Percentiles rank a stretch among this genome's conserved stretches.
Evolutionary conservation across 768 basidiomycete species (phyloP).

Genomic region (Boletus subcaerulescens): DNA sequence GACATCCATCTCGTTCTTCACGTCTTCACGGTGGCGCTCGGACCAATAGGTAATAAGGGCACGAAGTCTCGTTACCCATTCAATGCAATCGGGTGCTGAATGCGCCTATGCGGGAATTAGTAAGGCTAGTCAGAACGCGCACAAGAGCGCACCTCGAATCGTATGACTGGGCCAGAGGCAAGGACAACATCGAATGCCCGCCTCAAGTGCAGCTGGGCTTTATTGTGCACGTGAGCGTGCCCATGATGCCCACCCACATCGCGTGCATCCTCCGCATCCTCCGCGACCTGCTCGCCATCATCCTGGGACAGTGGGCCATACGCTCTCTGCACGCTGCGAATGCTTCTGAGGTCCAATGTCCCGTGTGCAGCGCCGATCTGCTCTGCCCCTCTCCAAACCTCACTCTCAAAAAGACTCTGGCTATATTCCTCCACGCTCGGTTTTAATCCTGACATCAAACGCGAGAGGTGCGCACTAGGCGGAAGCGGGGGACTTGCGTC

Average conservation of each 20-base stretch:
- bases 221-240: constrained; percentile 42
- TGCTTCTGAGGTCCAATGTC: constrained; percentile 68
- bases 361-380: constrained; percentile 67
- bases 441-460: constrained; percentile 29
- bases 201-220: constrained; percentile 47
- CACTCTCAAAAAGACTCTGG: constrained; percentile 42
- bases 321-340: constrained; percentile 61
- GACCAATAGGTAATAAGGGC: constrained; percentile 78
- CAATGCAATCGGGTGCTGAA: constrained; percentile 62
- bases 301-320: constrained; percentile 31
- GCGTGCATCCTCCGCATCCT: constrained; percentile 47
- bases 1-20: constrained; percentile 77
- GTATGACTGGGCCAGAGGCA: constrained; percentile 60
- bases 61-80: constrained; percentile 82
- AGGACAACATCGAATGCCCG: constrained; percentile 79
- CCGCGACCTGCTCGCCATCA: constrained; percentile 19
- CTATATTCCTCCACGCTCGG: constrained; percentile 27
- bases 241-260: constrained; percentile 67
- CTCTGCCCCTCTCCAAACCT: constrained; percentile 58
- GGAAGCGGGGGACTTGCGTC: constrained; percentile 68
- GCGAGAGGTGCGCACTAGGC: constrained; percentile 46
- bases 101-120: constrained; percentile 46
- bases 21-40: constrained; percentile 68
- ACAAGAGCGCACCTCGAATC: constrained; percentile 70
- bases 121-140: not conserved